A percentile compares a stretch with the other conserved stretches of the same genome.
phyloP scores from a whole-genome alignment of 176 grass and related monocot species.

The Aegilops sharonensis region DNA sequence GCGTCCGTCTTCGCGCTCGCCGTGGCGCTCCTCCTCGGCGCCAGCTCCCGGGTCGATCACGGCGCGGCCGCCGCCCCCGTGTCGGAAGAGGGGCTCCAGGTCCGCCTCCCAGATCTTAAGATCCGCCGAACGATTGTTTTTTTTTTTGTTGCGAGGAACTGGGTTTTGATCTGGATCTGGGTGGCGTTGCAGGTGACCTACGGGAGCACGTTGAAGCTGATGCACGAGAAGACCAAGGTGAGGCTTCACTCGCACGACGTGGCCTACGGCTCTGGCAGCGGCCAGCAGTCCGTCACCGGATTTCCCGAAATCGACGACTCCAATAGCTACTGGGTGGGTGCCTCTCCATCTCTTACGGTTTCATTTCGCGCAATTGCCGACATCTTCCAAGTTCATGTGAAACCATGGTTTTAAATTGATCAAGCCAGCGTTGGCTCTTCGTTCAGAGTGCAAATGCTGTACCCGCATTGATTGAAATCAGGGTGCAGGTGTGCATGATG shows the following conservation, averaged over 20 bases:
- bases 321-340: conserved; percentile 78
- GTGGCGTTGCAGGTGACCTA: conserved; percentile 49
- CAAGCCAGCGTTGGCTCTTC: not conserved
- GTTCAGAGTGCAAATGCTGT: not conserved
- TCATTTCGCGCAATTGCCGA: not conserved
- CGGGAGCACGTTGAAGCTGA: conserved; percentile 65
- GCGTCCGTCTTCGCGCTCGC: conserved; percentile 44
- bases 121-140: not conserved
- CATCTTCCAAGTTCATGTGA: not conserved
- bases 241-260: conserved; percentile 82
- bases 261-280: conserved; percentile 78
- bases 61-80: conserved; percentile 12
- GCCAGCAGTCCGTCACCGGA: conserved; percentile 78
- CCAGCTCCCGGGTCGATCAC: conserved; percentile 20
- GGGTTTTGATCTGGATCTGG: conserved; percentile 28
- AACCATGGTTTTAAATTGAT: not conserved
- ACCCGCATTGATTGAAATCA: not conserved
- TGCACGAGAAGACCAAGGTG: conserved; percentile 78
- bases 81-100: conserved; percentile 36
- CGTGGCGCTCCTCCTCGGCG: conserved; percentile 30
- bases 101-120: conserved; percentile 28
- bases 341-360: not conserved
- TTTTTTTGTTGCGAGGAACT: not conserved
- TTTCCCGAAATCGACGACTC: conserved; percentile 64
- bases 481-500: not conserved